Base-by-base conservation (phyloP, 1,284 basidiomycete genomes). In the Baeospora myosura region DNA sequence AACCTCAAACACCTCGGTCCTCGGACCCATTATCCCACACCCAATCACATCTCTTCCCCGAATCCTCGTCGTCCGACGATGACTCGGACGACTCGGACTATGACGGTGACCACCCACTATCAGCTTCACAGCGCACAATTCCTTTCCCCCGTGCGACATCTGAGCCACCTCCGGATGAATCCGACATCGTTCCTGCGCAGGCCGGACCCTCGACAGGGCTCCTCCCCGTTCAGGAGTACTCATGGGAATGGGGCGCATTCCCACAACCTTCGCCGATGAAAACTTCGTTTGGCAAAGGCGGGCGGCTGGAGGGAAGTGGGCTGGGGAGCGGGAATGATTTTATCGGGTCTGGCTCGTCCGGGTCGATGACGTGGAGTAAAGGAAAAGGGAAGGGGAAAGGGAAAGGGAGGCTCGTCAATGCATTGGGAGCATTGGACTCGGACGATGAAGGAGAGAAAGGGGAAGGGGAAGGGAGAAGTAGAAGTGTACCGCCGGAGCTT, bases 221-320 rank as follows among this genome's bases (percentile, higher is more conserved):
- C n/a, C 40, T 45, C 14, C 49, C 56, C 0, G 50, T 70, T 2
- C 76, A 77, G 42, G 79, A 84, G 53, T 88, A 88, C 54, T 82
- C 81, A 2, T 89, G 86, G 87, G 86, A 89, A 50, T 88, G 86
- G 87, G 86, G 86, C 25, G 79, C 72, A 14, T 88, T 89, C 53
- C 87, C 86, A n/a, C 81, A 82, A 52, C 81, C 76, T 16, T 85
- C 84, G 6, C 82, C 81, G 1, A 63, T 79, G 52, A 72, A 72
- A 40, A 51, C 71, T 0, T 64, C 70, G 4, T 78, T 82, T 53
- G 58, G 64, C 16, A 65, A 66, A 41, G 57, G 60, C 5, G 59
- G 57, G 4, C 51, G 63, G 28, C 39, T 62, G 3, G 60, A 67
- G 40, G 41, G 23, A n/a, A 33, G 25, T 31, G 26, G 42, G 43